A percentile compares a stretch with the other conserved stretches of the same genome.
Evolutionary conservation across 2,329 filamentous ascomycete genomes (phyloP).

Genomic region (Aspergillus sp.): DNA sequence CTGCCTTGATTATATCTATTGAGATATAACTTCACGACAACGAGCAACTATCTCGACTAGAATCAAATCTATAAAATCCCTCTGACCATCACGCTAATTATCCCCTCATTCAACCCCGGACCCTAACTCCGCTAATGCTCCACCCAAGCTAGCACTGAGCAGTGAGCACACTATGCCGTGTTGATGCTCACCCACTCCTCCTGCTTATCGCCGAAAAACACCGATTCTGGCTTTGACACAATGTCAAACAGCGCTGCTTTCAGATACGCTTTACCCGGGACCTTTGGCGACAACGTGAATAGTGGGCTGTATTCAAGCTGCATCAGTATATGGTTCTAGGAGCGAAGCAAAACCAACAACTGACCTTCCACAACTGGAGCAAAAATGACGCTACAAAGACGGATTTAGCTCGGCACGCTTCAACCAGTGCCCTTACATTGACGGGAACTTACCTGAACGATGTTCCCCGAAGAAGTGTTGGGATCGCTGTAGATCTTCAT

Average conservation of each 20-base stretch:
- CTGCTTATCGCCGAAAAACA: slow-evolving; percentile 18
- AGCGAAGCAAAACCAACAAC: neutral
- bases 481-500: slow-evolving; percentile 23
- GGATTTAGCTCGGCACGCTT: neutral
- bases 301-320: neutral
- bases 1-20: too few relatives aligned
- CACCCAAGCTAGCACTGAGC: neutral
- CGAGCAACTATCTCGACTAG: too few relatives aligned
- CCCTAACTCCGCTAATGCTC: neutral
- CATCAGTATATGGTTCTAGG: neutral
- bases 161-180: neutral
- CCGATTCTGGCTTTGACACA: slow-evolving; percentile 12
- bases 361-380: slow-evolving; percentile 28
- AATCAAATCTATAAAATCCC: too few relatives aligned
- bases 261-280: slow-evolving; percentile 22
- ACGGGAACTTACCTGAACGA: slow-evolving; percentile 13
- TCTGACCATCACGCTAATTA: neutral
- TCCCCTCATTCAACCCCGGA: neutral
- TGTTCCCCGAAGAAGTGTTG: slow-evolving; percentile 19
- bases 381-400: slow-evolving; percentile 26
- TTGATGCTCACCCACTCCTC: slow-evolving; percentile 11
- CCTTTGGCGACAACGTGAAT: neutral
- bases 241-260: slow-evolving; percentile 25
- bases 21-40: too few relatives aligned
- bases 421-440: neutral